Base-by-base conservation (phyloP, 257 asterid genomes). In the Euphrasia confusa region DNA sequence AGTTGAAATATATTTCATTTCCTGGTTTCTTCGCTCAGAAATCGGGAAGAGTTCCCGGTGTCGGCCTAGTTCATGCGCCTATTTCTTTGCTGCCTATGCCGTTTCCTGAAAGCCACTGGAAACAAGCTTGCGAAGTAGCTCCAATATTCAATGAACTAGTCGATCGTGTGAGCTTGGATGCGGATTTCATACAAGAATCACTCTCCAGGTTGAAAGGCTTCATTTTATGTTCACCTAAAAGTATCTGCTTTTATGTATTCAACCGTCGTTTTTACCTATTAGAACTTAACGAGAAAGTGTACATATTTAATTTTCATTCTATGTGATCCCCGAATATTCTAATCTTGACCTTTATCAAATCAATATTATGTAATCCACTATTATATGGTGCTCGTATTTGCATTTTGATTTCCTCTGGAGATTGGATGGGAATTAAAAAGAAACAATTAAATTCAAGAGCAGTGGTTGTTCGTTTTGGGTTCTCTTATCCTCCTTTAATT, bases 111-210 rank as follows among this genome's bases (percentile, higher is more conserved):
- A 79, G 65, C 69, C 76, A 75, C 2, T 93, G 81, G 84, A 82
- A 80, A 59, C 92, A 84, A 80, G 96, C 99, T 75, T 81, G 95
- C 75, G 96, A 89, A 81, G 82, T 89, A 56, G 96, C 97, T 68
- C 99, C 99, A 14, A 83, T 93, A 74, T 87, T 93, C 77, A 93
- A 89, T 69, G 97, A 89, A 63, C 94, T 93, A 5, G 78, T 89
- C 7, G 99, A 93, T 75, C 87, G 97, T 1, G 95, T 87, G 75
- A 89, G 96, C 77, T 78, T 81, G 86, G 95, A 87, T 67, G 83
- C 88, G 10, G 64, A 87, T 58, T 93, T 93, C 79, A 73, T 93
- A 50, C 96, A 93, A 73, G 90, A 93, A 45, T 80, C 99, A 3
- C 95, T 93, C 40, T 83, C 97, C 71, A 82, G 99, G 97, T 92